Conservation (phyloP, 2,329 filamentous ascomycete genomes). For the Colletotrichum abscissum region DNA sequence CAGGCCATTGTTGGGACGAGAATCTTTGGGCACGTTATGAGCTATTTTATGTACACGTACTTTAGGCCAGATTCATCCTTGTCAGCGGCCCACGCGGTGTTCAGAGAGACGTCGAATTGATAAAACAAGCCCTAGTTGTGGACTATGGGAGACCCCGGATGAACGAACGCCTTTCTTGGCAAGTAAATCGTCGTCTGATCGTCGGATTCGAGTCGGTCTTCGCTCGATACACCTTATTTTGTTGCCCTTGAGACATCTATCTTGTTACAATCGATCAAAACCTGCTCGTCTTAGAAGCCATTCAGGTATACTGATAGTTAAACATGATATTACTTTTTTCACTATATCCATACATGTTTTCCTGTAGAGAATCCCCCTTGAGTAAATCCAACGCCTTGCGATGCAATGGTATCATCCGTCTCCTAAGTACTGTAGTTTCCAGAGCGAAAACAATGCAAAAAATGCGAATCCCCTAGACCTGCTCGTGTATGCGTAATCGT, state of each 20-base stretch:
- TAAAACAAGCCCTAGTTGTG: neutral
- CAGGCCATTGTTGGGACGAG: neutral
- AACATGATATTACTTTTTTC: neutral
- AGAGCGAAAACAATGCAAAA: neutral
- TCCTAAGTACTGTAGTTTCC: neutral
- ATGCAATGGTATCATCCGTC: constrained; percentile 11
- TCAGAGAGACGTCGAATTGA: neutral
- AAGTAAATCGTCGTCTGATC: neutral
- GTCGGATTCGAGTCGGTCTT: neutral
- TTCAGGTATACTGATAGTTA: too few species aligned
- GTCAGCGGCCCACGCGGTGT: neutral
- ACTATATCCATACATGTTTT: too few species aligned
- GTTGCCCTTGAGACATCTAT: neutral
- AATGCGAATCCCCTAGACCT: neutral
- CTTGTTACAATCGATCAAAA: neutral
- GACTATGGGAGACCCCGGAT: neutral
- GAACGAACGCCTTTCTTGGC: neutral
- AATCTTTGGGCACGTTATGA: neutral
- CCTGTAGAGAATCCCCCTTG: neutral
- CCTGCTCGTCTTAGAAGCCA: neutral
- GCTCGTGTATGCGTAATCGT: neutral
- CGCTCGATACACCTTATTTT: neutral
- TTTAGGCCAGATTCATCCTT: neutral
- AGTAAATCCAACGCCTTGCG: neutral
- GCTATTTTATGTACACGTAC: too few species aligned